Conservation (phyloP, 1,284 basidiomycete species). For the Polyporus tsugae region DNA sequence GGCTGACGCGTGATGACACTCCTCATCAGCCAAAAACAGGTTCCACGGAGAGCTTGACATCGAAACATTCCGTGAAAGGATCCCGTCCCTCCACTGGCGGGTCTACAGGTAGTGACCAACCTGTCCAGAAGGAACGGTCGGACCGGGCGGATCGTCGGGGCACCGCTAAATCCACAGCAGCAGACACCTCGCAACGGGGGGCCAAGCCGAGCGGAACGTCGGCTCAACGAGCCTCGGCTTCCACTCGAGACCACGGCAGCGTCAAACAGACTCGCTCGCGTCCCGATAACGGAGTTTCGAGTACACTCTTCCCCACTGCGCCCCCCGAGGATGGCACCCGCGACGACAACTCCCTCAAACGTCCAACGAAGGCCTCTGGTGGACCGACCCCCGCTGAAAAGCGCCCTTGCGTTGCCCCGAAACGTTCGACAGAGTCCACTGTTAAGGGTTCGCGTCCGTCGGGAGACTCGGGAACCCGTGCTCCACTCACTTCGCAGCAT, state of each 20-base stretch:
- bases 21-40: not conserved
- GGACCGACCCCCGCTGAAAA: not conserved
- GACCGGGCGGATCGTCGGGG: not conserved
- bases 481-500: not conserved
- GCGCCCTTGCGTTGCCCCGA: not conserved
- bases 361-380: not conserved
- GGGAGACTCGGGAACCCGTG: not conserved
- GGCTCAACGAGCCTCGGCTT: not conserved
- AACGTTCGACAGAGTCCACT: not conserved
- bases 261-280: not conserved
- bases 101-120: not conserved
- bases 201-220: no score
- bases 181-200: not conserved
- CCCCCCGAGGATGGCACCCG: not conserved
- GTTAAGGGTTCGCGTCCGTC: not conserved
- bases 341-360: not conserved
- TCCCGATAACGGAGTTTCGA: not conserved
- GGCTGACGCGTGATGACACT: not conserved
- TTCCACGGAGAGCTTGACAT: not conserved
- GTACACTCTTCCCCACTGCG: not conserved
- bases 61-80: not conserved
- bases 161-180: not conserved
- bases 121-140: not conserved
- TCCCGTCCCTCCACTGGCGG: not conserved
- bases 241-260: not conserved